phyloP scores from a whole-genome alignment of 306 rosid genomes.

The Betula pendula region DNA sequence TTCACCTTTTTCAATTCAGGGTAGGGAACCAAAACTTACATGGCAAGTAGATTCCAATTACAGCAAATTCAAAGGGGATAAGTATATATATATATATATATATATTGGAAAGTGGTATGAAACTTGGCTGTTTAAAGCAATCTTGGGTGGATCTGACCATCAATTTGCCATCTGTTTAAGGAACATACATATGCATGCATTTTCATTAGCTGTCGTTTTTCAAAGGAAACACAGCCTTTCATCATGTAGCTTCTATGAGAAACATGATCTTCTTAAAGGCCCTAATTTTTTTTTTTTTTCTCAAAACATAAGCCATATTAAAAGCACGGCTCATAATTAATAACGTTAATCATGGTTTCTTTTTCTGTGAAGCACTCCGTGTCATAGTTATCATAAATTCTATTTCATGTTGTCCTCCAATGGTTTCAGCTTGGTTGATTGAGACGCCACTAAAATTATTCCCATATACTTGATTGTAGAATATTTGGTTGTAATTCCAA shows the following conservation, averaged over 20 bases:
- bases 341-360: neutral
- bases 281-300: slow-evolving; percentile 13
- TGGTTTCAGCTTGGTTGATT: no score
- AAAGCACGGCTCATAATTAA: slow-evolving; percentile 4
- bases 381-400: neutral
- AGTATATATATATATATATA: neutral
- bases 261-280: slow-evolving; percentile 23
- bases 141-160: slow-evolving; percentile 17
- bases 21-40: neutral
- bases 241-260: slow-evolving; percentile 21
- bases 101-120: neutral
- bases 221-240: slow-evolving; percentile 15
- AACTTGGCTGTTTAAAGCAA: slow-evolving; percentile 3
- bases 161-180: slow-evolving; percentile 18
- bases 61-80: neutral
- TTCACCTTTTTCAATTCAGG: neutral
- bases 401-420: neutral
- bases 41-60: slow-evolving; percentile 5
- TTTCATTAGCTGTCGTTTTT: slow-evolving; percentile 18
- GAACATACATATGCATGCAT: slow-evolving; percentile 15
- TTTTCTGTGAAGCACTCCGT: no score
- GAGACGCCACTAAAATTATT: no score
- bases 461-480: no score
- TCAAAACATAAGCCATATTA: neutral
- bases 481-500: no score